These are phyloP conservation scores for Globisporangium canariense DNA, from an alignment of 352 stramenopile genomes.

Conservation along the genomic window DNA sequence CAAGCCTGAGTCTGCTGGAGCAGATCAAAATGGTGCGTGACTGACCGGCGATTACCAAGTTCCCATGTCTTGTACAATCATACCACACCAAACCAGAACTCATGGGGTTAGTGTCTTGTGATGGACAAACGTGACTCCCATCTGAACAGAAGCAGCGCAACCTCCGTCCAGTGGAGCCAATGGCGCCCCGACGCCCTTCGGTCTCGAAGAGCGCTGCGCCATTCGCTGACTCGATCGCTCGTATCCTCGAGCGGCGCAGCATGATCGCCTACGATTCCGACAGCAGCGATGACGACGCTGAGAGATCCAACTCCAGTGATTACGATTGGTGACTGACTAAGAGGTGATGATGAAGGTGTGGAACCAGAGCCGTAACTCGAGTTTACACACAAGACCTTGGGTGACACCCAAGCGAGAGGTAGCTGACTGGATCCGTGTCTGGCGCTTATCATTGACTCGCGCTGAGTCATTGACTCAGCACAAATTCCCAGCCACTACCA, in stretches of 20 bases:
- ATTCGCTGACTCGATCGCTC: constrained; percentile 56
- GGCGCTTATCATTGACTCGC: no score
- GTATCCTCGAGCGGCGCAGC: constrained; percentile 53
- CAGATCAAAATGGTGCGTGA: constrained; percentile 43
- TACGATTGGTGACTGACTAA: constrained; percentile 21
- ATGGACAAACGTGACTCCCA: not conserved
- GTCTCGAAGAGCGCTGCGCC: constrained; percentile 19
- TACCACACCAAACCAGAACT: not conserved
- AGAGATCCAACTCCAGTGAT: constrained; percentile 12
- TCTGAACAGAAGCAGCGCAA: constrained; percentile 38
- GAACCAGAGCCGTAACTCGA: no score
- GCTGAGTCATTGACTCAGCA: no score
- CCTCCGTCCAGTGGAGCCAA: constrained; percentile 33
- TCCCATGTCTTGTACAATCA: not conserved
- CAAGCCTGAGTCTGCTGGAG: constrained; percentile 34
- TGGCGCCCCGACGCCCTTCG: constrained; percentile 10
- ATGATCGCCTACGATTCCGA: constrained; percentile 67
- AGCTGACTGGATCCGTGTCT: no score
- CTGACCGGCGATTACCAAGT: not conserved
- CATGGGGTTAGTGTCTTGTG: not conserved
- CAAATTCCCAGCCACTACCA: no score
- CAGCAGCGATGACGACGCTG: constrained; percentile 23
- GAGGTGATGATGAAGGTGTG: not conserved
- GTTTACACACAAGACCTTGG: no score
- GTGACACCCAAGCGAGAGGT: no score